A percentile compares a stretch with the other conserved stretches of the same genome.
phyloP scores from a whole-genome alignment of 2,329 filamentous ascomycete genomes.

The Trichoderma pleuroti region DNA sequence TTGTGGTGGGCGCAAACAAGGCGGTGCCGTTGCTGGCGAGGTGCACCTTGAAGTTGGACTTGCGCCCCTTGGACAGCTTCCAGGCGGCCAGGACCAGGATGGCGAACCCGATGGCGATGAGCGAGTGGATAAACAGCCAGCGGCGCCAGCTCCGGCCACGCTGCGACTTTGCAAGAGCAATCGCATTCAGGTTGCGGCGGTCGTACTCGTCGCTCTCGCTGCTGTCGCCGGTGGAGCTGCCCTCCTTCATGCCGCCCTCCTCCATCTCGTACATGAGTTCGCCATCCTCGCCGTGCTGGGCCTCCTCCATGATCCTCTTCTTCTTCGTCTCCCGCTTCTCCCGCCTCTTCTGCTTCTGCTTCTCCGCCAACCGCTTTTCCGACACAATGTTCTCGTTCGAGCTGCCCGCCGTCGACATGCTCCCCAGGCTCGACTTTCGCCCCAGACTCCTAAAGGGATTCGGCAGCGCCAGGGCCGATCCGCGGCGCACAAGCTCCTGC shows the following conservation, averaged over 20 bases:
- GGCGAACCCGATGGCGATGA: constrained; percentile 52
- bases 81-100: constrained; percentile 56
- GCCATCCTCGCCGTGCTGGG: constrained; percentile 63
- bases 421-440: constrained; percentile 35
- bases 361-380: constrained; percentile 37
- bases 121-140: constrained; percentile 51
- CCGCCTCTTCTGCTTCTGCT: constrained; percentile 42
- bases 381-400: constrained; percentile 48
- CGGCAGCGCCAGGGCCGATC: constrained; percentile 45
- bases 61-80: constrained; percentile 52
- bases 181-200: constrained; percentile 48
- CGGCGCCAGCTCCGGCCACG: constrained; percentile 52
- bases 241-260: constrained; percentile 67
- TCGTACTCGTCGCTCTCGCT: constrained; percentile 60
- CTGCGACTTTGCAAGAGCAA: constrained; percentile 45
- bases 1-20: constrained; percentile 84
- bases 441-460: constrained; percentile 48
- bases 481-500: constrained; percentile 48
- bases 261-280: constrained; percentile 90
- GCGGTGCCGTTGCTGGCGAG: constrained; percentile 77
- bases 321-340: constrained; percentile 51
- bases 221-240: constrained; percentile 60
- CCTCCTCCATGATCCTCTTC: constrained; percentile 50
- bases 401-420: constrained; percentile 36
- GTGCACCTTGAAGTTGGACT: constrained; percentile 30